Percentiles rank a stretch among this genome's conserved stretches.
These are phyloP conservation scores for Solanum okadae DNA, from an alignment of 257 asterid genomes.

Conservation along the genomic window DNA sequence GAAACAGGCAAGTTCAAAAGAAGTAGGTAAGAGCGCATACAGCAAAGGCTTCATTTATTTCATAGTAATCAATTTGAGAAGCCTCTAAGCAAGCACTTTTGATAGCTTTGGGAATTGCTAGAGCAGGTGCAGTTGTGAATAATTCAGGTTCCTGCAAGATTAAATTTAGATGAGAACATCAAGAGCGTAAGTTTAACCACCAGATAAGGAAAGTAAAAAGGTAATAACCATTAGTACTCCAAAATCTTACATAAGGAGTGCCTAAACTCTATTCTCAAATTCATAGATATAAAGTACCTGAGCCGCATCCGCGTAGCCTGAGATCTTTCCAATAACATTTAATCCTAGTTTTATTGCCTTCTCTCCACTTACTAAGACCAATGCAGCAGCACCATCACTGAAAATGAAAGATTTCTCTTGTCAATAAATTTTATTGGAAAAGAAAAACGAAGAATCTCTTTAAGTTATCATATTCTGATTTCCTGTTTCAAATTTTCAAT, in stretches of 20 bases:
- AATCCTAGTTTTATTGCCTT: constrained; percentile 78
- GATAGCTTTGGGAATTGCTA: constrained; percentile 93
- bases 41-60: constrained; percentile 95
- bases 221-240: neutral
- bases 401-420: constrained; percentile 6
- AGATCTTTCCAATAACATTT: constrained; percentile 72
- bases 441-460: neutral
- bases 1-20: neutral
- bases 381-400: constrained; percentile 99
- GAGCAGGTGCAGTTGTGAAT: constrained; percentile 90
- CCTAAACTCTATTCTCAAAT: neutral
- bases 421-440: constrained; percentile 1
- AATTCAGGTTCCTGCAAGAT: constrained; percentile 83
- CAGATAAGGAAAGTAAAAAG: neutral
- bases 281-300: constrained; percentile 37
- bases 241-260: neutral
- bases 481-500: neutral
- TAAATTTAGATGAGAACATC: neutral
- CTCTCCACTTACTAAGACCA: constrained; percentile 92
- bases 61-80: constrained; percentile 81
- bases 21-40: constrained; percentile 28
- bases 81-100: constrained; percentile 76
- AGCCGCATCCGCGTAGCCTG: constrained; percentile 98
- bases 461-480: neutral
- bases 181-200: neutral